Conservation (phyloP, 495 filamentous ascomycete genomes). For the Gamarada debralockiae region DNA sequence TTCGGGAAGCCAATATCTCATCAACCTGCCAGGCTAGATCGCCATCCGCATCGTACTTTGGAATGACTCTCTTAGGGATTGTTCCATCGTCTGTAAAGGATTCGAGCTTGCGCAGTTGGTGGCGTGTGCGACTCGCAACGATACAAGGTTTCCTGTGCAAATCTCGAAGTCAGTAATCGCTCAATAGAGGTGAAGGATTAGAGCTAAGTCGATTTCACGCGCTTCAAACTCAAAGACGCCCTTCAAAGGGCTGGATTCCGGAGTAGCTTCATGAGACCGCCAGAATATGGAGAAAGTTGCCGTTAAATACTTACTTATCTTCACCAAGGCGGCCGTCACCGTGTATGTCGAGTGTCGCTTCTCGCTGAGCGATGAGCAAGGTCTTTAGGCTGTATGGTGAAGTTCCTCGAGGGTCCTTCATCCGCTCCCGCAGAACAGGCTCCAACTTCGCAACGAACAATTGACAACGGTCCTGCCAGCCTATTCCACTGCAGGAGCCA, state of each 20-base stretch:
- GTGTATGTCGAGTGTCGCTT: slow-evolving; percentile 6
- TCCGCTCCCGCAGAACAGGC: neutral
- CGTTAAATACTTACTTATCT: too few relatives aligned
- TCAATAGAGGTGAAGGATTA: too few relatives aligned
- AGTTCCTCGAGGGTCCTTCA: neutral
- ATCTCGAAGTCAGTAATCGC: too few relatives aligned
- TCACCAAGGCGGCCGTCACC: slow-evolving; percentile 16
- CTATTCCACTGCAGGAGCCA: neutral
- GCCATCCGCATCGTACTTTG: slow-evolving; percentile 9
- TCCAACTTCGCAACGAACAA: neutral
- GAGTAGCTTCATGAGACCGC: too few relatives aligned
- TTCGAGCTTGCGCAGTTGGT: neutral
- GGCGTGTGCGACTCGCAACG: slow-evolving; percentile 15
- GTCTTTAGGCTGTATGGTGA: neutral
- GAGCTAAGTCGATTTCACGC: too few relatives aligned
- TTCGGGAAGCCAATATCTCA: neutral
- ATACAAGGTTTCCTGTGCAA: slow-evolving; percentile 16
- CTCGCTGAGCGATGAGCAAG: neutral
- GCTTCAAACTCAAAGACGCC: too few relatives aligned
- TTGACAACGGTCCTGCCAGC: too few relatives aligned
- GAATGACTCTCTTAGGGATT: neutral
- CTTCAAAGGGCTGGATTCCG: too few relatives aligned
- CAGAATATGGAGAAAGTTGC: too few relatives aligned
- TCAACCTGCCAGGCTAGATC: slow-evolving; percentile 9
- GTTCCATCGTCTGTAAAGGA: slow-evolving; percentile 6